Evolutionary conservation across 805 yeast species (phyloP).

Genomic region (Sugiyamaella floridensis): DNA sequence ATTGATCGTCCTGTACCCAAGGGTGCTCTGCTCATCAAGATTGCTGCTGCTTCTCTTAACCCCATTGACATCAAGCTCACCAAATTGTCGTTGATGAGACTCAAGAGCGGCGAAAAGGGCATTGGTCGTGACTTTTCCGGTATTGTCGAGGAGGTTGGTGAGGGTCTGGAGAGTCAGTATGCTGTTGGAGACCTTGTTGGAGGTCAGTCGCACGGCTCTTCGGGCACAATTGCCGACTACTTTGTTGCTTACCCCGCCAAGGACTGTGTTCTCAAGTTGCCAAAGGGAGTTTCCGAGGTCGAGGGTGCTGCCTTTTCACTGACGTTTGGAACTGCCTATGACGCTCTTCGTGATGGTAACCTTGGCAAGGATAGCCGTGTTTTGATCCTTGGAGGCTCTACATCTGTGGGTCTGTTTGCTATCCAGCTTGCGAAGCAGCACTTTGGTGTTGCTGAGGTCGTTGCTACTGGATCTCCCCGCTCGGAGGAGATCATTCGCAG

Average conservation of each 20-base stretch:
- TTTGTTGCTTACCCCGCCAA: slow-evolving; percentile 46
- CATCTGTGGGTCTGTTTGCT: slow-evolving; percentile 55
- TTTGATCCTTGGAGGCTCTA: slow-evolving; percentile 66
- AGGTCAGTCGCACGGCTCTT: slow-evolving; percentile 43
- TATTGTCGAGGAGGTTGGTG: slow-evolving; percentile 48
- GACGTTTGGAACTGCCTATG: slow-evolving; percentile 56
- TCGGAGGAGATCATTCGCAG: slow-evolving; percentile 39
- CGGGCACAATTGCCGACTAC: slow-evolving; percentile 54
- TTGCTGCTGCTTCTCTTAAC: slow-evolving; percentile 53
- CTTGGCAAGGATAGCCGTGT: slow-evolving; percentile 43
- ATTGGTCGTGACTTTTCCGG: slow-evolving; percentile 70
- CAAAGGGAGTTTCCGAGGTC: slow-evolving; percentile 40
- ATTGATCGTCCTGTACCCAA: slow-evolving; percentile 44
- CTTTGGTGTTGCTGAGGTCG: slow-evolving; percentile 44
- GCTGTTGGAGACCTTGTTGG: slow-evolving; percentile 63
- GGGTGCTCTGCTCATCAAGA: slow-evolving; percentile 49
- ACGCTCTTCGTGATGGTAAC: slow-evolving; percentile 32
- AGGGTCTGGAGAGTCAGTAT: slow-evolving; percentile 32
- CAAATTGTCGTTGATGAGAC: slow-evolving; percentile 20
- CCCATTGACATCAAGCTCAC: slow-evolving; percentile 56
- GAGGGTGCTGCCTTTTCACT: slow-evolving; percentile 65
- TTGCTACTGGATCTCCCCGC: slow-evolving; percentile 46
- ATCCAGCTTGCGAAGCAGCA: slow-evolving; percentile 50
- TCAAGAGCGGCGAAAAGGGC: slow-evolving; percentile 49
- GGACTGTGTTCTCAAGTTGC: slow-evolving; percentile 45